phyloP scores from a whole-genome alignment of 179 eudicot genomes.

The Beta macrorhiza region DNA sequence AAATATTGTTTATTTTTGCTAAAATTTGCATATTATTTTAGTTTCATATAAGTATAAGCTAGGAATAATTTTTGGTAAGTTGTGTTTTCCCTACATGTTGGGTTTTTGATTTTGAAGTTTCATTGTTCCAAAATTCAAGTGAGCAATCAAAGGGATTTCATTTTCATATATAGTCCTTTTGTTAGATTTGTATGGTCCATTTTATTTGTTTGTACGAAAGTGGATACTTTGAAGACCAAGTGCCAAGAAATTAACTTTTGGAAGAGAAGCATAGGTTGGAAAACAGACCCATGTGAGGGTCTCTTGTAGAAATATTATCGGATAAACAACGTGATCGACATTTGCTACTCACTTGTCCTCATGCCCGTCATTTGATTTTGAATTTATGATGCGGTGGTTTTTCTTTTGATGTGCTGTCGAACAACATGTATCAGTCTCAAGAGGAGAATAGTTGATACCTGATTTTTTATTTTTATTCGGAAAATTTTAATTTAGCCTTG shows the following conservation, averaged over 20 bases:
- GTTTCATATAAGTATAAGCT: neutral
- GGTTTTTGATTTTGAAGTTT: neutral
- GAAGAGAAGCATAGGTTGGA: neutral
- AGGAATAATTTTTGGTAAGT: neutral
- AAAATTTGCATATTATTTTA: neutral
- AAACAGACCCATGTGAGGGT: slow-evolving; percentile 22
- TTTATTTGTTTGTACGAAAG: neutral
- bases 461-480: neutral
- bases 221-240: neutral
- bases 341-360: neutral
- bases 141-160: neutral
- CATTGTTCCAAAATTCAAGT: slow-evolving; percentile 10
- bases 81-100: slow-evolving; percentile 27
- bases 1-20: neutral
- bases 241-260: neutral
- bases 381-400: neutral
- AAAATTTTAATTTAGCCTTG: neutral
- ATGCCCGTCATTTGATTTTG: neutral
- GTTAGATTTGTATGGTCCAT: neutral
- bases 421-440: slow-evolving; percentile 5
- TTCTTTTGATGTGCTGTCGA: slow-evolving; percentile 15
- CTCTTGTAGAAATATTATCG: neutral
- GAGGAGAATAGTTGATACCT: neutral
- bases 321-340: neutral
- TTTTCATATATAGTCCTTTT: neutral